phyloP scores from a whole-genome alignment of 23 red algal genomes.

The Gracilaria gracilis region DNA sequence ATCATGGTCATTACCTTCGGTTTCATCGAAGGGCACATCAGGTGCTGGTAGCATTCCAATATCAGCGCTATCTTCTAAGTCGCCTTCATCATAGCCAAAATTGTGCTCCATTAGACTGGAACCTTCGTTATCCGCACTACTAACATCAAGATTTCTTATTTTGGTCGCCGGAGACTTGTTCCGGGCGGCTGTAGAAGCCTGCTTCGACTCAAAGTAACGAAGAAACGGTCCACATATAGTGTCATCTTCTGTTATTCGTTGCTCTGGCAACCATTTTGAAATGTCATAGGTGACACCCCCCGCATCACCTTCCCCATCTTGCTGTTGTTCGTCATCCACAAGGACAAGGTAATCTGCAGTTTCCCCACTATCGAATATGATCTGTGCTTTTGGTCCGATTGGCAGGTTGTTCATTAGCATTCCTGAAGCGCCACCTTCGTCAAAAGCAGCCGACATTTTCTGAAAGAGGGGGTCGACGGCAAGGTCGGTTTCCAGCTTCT shows the following conservation, averaged over 20 bases:
- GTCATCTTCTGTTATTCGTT: conserved; percentile 39
- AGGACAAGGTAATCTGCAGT: conserved; percentile 55
- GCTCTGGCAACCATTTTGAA: conserved; percentile 27
- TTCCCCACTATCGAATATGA: conserved; percentile 80
- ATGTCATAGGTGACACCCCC: conserved; percentile 35
- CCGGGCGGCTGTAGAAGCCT: not conserved
- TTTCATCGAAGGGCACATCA: conserved; percentile 24
- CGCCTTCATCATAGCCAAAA: conserved; percentile 51
- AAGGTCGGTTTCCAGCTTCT: conserved; percentile 78
- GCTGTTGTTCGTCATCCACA: conserved; percentile 6
- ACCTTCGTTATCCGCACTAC: not conserved
- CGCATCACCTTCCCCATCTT: not conserved
- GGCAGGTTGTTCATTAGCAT: conserved; percentile 83
- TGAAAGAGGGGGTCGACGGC: conserved; percentile 93
- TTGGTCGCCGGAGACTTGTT: not conserved
- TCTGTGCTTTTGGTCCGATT: conserved; percentile 48
- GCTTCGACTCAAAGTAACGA: conserved; percentile 43
- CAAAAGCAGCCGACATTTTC: conserved; percentile 90
- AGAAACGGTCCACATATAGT: conserved; percentile 52
- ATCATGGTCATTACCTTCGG: conserved; percentile 33
- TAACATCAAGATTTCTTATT: not conserved
- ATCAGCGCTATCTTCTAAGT: conserved; percentile 42
- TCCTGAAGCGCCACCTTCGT: conserved; percentile 83
- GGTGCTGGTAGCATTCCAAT: not conserved
- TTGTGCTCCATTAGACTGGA: conserved; percentile 13